phyloP scores from a whole-genome alignment of 306 rosid species.

The Quercus wislizeni region DNA sequence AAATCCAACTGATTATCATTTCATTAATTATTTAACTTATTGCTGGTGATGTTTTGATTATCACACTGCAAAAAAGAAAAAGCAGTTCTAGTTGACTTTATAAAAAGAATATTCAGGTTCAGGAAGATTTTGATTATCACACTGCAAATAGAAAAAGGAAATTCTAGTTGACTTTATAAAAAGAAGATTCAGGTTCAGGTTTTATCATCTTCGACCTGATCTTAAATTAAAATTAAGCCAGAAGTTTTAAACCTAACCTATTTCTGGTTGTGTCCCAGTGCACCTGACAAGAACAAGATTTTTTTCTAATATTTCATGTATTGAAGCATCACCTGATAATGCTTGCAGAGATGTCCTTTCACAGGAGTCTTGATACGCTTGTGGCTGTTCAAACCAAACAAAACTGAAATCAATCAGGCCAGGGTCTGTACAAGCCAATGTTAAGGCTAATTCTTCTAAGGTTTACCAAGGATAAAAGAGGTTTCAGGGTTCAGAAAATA shows the following conservation, averaged over 20 bases:
- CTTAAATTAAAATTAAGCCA: not conserved
- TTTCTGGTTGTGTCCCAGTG: not conserved
- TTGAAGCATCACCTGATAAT: not conserved
- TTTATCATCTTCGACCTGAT: not conserved
- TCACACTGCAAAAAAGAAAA: not conserved
- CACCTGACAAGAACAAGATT: not conserved
- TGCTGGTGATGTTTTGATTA: too few species aligned
- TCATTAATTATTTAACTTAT: too few species aligned
- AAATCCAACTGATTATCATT: too few species aligned
- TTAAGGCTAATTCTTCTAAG: not conserved
- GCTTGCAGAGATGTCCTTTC: constrained; percentile 7
- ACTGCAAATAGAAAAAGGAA: not conserved
- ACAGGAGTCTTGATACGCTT: constrained; percentile 1
- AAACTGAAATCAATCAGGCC: not conserved
- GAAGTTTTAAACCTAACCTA: not conserved
- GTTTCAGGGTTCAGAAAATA: not conserved
- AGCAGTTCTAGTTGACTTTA: not conserved
- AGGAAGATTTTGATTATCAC: not conserved
- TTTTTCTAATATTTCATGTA: not conserved
- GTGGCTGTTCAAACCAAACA: not conserved
- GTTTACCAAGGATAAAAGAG: not conserved
- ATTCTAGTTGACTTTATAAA: not conserved
- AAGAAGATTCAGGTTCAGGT: not conserved
- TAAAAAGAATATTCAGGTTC: too few species aligned
- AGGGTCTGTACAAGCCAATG: not conserved